These are phyloP conservation scores for Scytalidium lignicola DNA, from an alignment of 2,329 filamentous ascomycete genomes.

Conservation along the genomic window DNA sequence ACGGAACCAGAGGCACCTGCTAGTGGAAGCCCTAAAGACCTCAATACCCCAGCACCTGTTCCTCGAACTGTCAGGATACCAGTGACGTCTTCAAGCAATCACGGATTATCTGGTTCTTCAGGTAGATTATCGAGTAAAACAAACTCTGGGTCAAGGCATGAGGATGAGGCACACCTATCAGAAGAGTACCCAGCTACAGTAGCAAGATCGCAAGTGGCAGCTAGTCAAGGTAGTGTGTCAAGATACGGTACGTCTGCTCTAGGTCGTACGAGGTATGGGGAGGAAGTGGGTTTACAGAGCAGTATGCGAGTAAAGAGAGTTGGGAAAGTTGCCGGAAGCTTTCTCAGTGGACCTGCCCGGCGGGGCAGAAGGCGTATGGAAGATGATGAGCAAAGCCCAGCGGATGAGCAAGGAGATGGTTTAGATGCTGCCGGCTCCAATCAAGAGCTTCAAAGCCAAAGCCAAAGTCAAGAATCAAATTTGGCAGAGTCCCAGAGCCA, in stretches of 20 bases:
- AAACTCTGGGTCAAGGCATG: conserved; percentile 16
- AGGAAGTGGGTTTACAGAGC: conserved; percentile 62
- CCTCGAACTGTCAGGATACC: conserved; percentile 24
- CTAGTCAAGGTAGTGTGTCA: conserved; percentile 47
- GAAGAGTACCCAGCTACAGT: conserved; percentile 39
- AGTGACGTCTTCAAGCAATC: conserved; percentile 18
- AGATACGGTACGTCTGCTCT: conserved; percentile 44
- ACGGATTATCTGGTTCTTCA: conserved; percentile 24
- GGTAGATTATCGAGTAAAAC: conserved; percentile 17
- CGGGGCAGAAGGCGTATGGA: conserved; percentile 61
- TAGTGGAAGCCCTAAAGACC: conserved; percentile 20
- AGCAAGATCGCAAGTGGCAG: conserved; percentile 40
- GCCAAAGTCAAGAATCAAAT: conserved; percentile 20
- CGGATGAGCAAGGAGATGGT: conserved; percentile 28
- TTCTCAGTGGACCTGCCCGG: conserved; percentile 74
- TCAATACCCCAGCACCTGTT: conserved; percentile 26
- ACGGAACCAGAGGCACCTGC: conserved; percentile 12
- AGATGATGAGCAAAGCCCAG: conserved; percentile 37
- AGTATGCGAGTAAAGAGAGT: conserved; percentile 75
- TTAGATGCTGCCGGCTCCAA: conserved; percentile 23
- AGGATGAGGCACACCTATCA: conserved; percentile 15
- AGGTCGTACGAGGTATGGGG: conserved; percentile 48
- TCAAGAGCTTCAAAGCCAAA: conserved; percentile 25
- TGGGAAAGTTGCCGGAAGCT: conserved; percentile 69
- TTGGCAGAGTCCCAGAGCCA: conserved; percentile 25